These are phyloP conservation scores for Phyllosticta citrichinensis DNA, from an alignment of 2,329 filamentous ascomycete genomes.

Conservation along the genomic window DNA sequence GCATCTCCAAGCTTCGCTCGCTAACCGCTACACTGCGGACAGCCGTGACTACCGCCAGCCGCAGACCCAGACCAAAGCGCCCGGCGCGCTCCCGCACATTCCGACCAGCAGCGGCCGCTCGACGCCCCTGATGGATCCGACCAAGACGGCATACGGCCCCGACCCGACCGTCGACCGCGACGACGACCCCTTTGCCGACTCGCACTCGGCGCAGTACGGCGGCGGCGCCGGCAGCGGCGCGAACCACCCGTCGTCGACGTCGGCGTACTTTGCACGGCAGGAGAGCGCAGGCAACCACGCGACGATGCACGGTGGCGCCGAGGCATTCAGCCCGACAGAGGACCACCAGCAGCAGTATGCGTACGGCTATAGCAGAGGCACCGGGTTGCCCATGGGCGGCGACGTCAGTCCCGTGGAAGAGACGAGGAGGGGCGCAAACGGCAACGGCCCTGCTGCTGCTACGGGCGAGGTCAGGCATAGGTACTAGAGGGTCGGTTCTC, in stretches of 20 bases:
- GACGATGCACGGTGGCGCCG: slow-evolving; percentile 36
- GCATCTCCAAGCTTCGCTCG: not conserved
- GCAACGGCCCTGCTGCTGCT: not conserved
- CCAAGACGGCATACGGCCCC: not conserved
- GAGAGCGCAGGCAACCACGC: slow-evolving; percentile 32
- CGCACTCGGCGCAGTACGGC: slow-evolving; percentile 16
- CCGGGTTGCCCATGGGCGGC: not conserved
- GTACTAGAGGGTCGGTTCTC: not conserved
- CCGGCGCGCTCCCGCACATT: slow-evolving; percentile 5
- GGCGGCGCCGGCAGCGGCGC: slow-evolving; percentile 7
- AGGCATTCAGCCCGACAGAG: not conserved
- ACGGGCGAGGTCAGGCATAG: not conserved
- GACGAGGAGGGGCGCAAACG: not conserved
- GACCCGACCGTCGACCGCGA: slow-evolving; percentile 6
- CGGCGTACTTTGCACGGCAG: slow-evolving; percentile 35
- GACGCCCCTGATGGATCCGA: not conserved
- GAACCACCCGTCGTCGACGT: slow-evolving; percentile 18
- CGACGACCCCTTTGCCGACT: slow-evolving; percentile 34
- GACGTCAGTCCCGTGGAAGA: slow-evolving; percentile 9
- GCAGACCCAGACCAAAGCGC: slow-evolving; percentile 9
- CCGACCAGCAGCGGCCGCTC: not conserved
- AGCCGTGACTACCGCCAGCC: not conserved
- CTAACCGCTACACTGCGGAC: not conserved
- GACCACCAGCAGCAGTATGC: not conserved
- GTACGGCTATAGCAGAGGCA: not conserved